These are phyloP conservation scores for Fusarium sp. DNA, from an alignment of 2,329 filamentous ascomycete species.

Conservation along the genomic window DNA sequence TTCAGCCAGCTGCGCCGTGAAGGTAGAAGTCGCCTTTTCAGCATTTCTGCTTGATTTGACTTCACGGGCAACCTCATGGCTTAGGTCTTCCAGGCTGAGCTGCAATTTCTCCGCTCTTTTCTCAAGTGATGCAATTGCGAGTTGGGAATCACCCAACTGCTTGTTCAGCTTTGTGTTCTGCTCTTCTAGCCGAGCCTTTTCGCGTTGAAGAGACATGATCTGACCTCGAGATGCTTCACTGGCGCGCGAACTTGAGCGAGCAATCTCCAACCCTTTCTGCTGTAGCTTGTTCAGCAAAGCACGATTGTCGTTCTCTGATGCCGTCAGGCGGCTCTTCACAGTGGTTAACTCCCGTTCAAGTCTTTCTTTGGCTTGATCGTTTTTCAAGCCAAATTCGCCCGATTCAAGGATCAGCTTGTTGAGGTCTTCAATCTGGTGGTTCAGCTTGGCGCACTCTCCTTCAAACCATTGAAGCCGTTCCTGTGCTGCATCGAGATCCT, in stretches of 20 bases:
- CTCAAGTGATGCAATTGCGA: conserved; percentile 84
- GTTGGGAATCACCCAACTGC: conserved; percentile 86
- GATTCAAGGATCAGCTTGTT: conserved; percentile 90
- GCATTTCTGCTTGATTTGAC: conserved; percentile 90
- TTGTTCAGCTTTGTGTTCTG: conserved; percentile 83
- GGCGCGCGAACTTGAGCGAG: conserved; percentile 86
- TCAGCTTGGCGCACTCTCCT: conserved; percentile 79
- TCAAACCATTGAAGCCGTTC: conserved; percentile 83
- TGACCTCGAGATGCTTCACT: conserved; percentile 85
- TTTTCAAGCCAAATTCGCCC: conserved; percentile 87
- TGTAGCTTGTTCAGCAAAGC: conserved; percentile 96
- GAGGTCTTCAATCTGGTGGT: conserved; percentile 83
- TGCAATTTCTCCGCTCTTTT: conserved; percentile 96
- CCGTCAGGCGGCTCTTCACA: conserved; percentile 86
- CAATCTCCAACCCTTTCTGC: conserved; percentile 96
- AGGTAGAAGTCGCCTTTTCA: conserved; percentile 85
- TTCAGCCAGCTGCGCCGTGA: conserved; percentile 86
- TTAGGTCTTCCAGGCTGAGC: conserved; percentile 88
- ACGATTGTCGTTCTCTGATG: conserved; percentile 96
- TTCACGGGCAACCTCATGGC: conserved; percentile 90
- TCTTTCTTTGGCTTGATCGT: conserved; percentile 94
- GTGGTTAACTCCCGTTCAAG: conserved; percentile 92
- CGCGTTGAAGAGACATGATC: conserved; percentile 79
- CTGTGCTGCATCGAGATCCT: conserved; percentile 83
- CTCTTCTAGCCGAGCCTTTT: conserved; percentile 86